A percentile compares a stretch with the other conserved stretches of the same genome.
These are phyloP conservation scores for Mycena rebaudengoi DNA, from an alignment of 768 basidiomycete species.

Conservation along the genomic window DNA sequence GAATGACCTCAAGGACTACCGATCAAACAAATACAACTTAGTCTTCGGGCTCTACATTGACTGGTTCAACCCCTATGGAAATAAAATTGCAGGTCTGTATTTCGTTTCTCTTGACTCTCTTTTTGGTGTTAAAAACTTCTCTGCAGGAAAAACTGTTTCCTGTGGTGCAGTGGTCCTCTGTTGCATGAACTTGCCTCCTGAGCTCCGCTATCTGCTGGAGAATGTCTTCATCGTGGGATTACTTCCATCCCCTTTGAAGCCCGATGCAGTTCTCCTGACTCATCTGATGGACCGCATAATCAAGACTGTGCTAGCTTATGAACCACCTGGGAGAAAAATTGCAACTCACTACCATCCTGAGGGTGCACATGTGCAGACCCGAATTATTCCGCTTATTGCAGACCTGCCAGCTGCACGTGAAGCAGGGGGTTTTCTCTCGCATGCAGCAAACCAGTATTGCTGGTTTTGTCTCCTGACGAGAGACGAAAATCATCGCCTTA, in stretches of 20 bases:
- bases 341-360: conserved; percentile 16
- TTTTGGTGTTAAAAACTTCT: neutral
- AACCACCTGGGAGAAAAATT: conserved; percentile 7
- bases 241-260: conserved; percentile 37
- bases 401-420: conserved; percentile 25
- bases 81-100: conserved; percentile 26
- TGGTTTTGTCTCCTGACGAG: conserved; percentile 19
- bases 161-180: conserved; percentile 25
- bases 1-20: neutral
- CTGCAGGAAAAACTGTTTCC: conserved; percentile 21
- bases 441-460: conserved; percentile 24
- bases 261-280: conserved; percentile 15
- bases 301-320: conserved; percentile 1
- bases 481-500: conserved; percentile 14
- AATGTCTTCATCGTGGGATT: conserved; percentile 37
- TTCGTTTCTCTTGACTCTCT: neutral
- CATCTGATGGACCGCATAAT: conserved; percentile 13
- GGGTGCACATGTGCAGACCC: conserved; percentile 14
- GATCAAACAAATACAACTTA: conserved; percentile 19
- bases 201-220: conserved; percentile 30
- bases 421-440: conserved; percentile 22
- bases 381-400: conserved; percentile 24
- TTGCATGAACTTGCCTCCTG: conserved; percentile 37
- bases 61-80: conserved; percentile 35
- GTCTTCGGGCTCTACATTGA: conserved; percentile 36